phyloP scores from a whole-genome alignment of 257 asterid species.

The Primulina eburnea region DNA sequence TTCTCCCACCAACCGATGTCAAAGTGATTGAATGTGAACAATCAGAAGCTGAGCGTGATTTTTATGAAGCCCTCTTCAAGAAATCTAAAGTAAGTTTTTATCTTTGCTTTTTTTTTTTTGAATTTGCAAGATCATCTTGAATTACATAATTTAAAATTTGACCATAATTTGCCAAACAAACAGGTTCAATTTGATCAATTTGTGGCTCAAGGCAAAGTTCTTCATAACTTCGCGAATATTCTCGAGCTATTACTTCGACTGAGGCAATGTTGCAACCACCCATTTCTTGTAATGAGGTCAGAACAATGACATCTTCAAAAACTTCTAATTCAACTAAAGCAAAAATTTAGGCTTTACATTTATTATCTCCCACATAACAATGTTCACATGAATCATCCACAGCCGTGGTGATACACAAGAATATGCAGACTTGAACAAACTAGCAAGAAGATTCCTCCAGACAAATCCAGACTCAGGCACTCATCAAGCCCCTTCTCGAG shows the following conservation, averaged over 20 bases:
- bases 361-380: background rate
- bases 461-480: conserved; percentile 35
- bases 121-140: background rate
- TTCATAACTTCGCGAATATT: conserved; percentile 77
- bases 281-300: conserved; percentile 86
- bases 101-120: background rate
- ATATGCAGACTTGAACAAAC: conserved; percentile 73
- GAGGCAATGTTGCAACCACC: conserved; percentile 93
- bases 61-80: conserved; percentile 73
- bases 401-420: conserved; percentile 61
- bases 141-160: background rate
- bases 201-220: conserved; percentile 90
- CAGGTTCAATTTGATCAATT: conserved; percentile 79
- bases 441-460: conserved; percentile 57
- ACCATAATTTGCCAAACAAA: conserved; percentile 21
- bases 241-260: conserved; percentile 77
- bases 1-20: conserved; percentile 83
- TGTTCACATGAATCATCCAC: conserved; percentile 18
- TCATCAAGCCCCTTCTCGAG: conserved; percentile 51
- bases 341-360: too few relatives aligned
- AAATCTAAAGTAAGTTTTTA: conserved; percentile 65
- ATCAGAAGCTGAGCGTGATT: conserved; percentile 68
- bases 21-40: conserved; percentile 62
- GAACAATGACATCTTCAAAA: background rate
- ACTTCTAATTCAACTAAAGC: background rate